Evolutionary conservation across 352 stramenopile genomes (phyloP).

Genomic region (Phytophthora nicotianae): DNA sequence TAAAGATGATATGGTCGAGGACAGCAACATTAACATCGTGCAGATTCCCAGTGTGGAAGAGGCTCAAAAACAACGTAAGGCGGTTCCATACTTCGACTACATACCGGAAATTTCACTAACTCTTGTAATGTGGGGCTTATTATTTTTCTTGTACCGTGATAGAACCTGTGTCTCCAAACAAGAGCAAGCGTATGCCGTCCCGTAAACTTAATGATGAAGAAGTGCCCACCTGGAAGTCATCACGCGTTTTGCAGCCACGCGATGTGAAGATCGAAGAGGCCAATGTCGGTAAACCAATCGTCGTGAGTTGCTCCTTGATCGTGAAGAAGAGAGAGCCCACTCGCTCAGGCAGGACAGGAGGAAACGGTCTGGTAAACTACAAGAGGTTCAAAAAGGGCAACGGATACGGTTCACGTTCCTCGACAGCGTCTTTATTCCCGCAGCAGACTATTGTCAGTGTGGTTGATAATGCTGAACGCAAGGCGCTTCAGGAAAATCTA

Average conservation of each 20-base stretch:
- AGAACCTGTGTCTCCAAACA: conserved; percentile 19
- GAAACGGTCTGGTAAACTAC: conserved; percentile 56
- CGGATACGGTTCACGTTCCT: conserved; percentile 42
- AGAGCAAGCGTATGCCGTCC: conserved; percentile 4
- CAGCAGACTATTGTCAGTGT: conserved; percentile 65
- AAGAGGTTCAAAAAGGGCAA: conserved; percentile 90
- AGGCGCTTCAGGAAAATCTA: conserved; percentile 63
- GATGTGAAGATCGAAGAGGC: conserved; percentile 36
- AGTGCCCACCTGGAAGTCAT: conserved; percentile 39
- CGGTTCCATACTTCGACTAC: background rate
- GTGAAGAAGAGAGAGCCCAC: conserved; percentile 39
- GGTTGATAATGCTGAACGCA: conserved; percentile 64
- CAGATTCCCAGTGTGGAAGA: conserved; percentile 24
- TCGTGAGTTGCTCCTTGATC: conserved; percentile 60
- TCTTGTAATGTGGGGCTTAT: background rate
- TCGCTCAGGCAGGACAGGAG: conserved; percentile 1
- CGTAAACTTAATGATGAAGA: conserved; percentile 11
- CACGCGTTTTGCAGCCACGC: conserved; percentile 29
- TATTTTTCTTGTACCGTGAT: background rate
- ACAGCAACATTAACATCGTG: conserved; percentile 35
- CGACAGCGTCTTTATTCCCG: conserved; percentile 55
- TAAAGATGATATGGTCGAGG: conserved; percentile 16
- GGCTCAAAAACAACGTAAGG: conserved; percentile 22
- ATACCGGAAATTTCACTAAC: conserved; percentile 5
- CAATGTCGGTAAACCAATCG: conserved; percentile 43